Conservation (phyloP, 2,329 filamentous ascomycete genomes). For the Ophiostoma novo-ulmi region DNA sequence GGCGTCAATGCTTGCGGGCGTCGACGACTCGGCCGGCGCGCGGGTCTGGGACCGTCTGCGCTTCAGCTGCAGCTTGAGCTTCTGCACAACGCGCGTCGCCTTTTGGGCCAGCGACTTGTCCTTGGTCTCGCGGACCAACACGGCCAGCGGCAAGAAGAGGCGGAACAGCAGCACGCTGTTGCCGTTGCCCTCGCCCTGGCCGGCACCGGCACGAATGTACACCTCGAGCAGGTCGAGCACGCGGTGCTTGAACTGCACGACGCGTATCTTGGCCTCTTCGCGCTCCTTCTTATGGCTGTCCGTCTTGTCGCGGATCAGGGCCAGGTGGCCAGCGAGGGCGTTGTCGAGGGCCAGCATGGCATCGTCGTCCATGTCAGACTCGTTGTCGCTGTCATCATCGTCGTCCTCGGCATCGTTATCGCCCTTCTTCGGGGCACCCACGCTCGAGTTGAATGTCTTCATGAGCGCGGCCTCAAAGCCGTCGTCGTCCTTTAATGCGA, state of each 20-base stretch:
- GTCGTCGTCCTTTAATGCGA: background rate
- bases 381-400: constrained; percentile 53
- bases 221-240: constrained; percentile 83
- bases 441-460: constrained; percentile 45
- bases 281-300: constrained; percentile 74
- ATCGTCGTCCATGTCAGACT: constrained; percentile 87
- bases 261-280: constrained; percentile 79
- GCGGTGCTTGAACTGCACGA: constrained; percentile 91
- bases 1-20: constrained; percentile 35
- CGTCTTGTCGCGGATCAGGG: constrained; percentile 60
- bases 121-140: constrained; percentile 68
- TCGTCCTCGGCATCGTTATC: constrained; percentile 51
- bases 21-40: constrained; percentile 33
- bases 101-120: constrained; percentile 71
- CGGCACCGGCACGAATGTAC: constrained; percentile 62
- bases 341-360: constrained; percentile 88
- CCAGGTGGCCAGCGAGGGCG: constrained; percentile 80
- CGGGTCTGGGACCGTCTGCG: constrained; percentile 41
- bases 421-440: constrained; percentile 48
- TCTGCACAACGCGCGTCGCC: constrained; percentile 64
- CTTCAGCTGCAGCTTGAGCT: constrained; percentile 63
- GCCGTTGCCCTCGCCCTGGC: constrained; percentile 39
- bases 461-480: constrained; percentile 69
- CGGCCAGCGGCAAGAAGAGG: constrained; percentile 70
- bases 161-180: constrained; percentile 53